Conservation (phyloP, 2,329 filamentous ascomycete species). For the Metarhizium album region DNA sequence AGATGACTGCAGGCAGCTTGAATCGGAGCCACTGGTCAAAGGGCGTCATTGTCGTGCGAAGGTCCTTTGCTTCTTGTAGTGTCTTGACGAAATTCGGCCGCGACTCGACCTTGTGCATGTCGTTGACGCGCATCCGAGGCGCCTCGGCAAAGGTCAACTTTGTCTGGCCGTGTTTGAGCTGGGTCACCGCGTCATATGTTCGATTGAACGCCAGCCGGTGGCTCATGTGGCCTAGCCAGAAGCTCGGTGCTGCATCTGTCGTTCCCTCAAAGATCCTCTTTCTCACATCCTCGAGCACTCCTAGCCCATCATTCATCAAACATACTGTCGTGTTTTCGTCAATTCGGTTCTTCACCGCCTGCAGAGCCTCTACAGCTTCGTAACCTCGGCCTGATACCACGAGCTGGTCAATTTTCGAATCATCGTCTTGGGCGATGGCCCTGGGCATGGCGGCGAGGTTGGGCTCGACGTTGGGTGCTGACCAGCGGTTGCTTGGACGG, state of each 20-base stretch:
- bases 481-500: constrained; percentile 11
- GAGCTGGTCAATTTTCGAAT: constrained; percentile 55
- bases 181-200: constrained; percentile 26
- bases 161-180: constrained; percentile 23
- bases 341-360: constrained; percentile 54
- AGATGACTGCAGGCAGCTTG: constrained; percentile 70
- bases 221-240: constrained; percentile 58
- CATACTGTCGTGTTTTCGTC: constrained; percentile 59
- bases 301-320: constrained; percentile 73
- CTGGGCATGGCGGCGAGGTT: constrained; percentile 12
- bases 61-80: constrained; percentile 12
- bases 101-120: constrained; percentile 10
- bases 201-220: constrained; percentile 34
- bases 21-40: constrained; percentile 46
- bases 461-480: constrained; percentile 11
- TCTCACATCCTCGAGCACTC: constrained; percentile 70
- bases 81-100: constrained; percentile 14
- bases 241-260: constrained; percentile 54
- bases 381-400: constrained; percentile 53
- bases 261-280: constrained; percentile 57
- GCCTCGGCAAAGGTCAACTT: constrained; percentile 18
- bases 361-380: constrained; percentile 44
- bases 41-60: constrained; percentile 13
- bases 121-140: constrained; percentile 8
- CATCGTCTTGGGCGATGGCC: constrained; percentile 15